Evolutionary conservation across 2,329 filamentous ascomycete species (phyloP), one percentile per base, ranked within the genome.

Genomic region (Sarocladium oryzae): DNA sequence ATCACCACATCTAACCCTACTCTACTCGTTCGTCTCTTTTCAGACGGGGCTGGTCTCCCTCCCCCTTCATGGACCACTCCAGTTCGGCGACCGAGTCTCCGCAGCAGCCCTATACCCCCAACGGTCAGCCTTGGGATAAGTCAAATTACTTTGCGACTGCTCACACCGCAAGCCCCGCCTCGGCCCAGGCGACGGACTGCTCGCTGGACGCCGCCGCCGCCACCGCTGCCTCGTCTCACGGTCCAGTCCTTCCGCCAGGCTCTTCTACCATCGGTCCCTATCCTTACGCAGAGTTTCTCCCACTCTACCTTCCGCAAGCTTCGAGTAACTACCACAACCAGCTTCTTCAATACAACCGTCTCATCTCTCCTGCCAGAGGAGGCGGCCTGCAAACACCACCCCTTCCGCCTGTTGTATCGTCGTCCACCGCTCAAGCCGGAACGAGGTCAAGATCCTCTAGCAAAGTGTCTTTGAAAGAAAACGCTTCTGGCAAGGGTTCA

Each of bases 281-380:
- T 41, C 64, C 71, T 55, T 71, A 73, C 54, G 60, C 81, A 60
- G 77, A 82, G 56, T 69, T 81, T 53, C 69, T 80, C 24, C 79
- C 80, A 32, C 73, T 81, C 56, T 68, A 82, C 58, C 33, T 55
- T 15, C 79, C 79, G 15, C 79, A 82, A 55, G 79, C 83, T 56
- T 70, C 76, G 30, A 78, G 74, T 37, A 69, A 78, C 56, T 81
- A 82, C 66, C 78, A 84, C 61, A 78, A 78, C 51, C 79, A 82
- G 66, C 75, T 85, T 52, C 73, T 80, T 49, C 76, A 83, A 58
- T 85, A 85, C 72, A 85, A 84, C 66, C 79, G 77, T 61, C 78
- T 85, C 62, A 75, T 85, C 57, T 78, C 80, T 50, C 75, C 79
- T 46, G 70, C 76, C 52, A 70, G 79, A 61, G 74, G 67, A 65